Conservation (phyloP, 1,284 basidiomycete species). For the Marasmius sp. region DNA sequence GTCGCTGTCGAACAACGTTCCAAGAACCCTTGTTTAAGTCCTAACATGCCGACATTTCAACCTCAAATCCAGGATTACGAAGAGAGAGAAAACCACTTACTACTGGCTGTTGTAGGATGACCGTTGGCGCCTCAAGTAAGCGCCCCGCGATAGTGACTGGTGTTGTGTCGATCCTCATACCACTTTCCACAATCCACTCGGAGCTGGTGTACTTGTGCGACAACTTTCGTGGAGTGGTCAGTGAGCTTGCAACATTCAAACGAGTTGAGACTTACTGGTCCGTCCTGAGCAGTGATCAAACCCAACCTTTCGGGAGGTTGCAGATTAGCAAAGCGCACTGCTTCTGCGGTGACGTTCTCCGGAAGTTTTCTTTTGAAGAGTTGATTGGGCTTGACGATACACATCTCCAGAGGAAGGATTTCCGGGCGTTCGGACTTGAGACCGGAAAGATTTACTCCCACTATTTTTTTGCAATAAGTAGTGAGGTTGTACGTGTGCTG, state of each 20-base stretch:
- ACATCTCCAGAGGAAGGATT: conserved; percentile 50
- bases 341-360: conserved; percentile 32
- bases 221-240: not conserved
- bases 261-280: not conserved
- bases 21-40: conserved; percentile 20
- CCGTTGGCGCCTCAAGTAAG: conserved; percentile 12
- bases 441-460: conserved; percentile 38
- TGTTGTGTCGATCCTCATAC: conserved; percentile 12
- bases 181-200: conserved; percentile 25
- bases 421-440: conserved; percentile 24
- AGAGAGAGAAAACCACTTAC: not conserved
- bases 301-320: conserved; percentile 24
- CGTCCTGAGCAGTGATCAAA: not conserved
- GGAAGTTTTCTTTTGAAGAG: conserved; percentile 46
- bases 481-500: conserved; percentile 25
- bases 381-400: conserved; percentile 44
- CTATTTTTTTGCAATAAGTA: conserved; percentile 31
- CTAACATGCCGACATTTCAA: not conserved
- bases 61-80: too few species aligned
- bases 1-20: conserved; percentile 22
- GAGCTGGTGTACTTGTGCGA: conserved; percentile 27
- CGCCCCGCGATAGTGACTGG: conserved; percentile 10
- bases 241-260: not conserved
- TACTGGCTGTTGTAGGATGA: not conserved
- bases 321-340: conserved; percentile 44